Conservation (phyloP, 1,284 basidiomycete genomes). For the Trichosporon sp. region DNA sequence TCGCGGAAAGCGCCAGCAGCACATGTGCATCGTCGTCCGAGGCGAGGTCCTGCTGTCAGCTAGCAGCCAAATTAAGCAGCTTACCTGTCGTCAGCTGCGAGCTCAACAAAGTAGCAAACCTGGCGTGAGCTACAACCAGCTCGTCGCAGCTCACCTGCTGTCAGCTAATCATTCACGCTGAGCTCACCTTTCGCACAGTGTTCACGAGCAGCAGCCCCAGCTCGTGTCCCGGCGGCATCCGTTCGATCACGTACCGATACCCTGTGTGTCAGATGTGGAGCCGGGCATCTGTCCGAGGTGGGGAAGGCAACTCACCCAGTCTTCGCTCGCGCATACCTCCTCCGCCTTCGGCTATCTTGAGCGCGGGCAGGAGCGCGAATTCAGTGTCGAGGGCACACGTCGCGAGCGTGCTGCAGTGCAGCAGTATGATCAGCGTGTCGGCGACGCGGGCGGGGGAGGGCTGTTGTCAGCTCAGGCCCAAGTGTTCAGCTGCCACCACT, state of each 20-base stretch:
- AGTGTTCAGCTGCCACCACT: too few species aligned
- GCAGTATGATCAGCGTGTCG: conserved; percentile 37
- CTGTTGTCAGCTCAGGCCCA: neutral
- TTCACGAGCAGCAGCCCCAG: conserved; percentile 45
- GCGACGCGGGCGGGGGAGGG: conserved; percentile 19
- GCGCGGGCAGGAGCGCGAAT: conserved; percentile 40
- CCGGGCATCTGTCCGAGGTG: neutral
- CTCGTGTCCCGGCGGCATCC: conserved; percentile 36
- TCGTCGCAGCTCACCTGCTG: neutral
- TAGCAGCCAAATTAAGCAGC: neutral
- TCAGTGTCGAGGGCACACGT: conserved; percentile 18
- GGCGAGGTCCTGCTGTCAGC: conserved; percentile 34
- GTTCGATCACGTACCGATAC: conserved; percentile 41
- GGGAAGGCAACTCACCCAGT: conserved; percentile 31
- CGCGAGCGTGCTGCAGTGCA: conserved; percentile 30
- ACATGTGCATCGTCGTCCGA: conserved; percentile 26
- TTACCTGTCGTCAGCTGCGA: neutral
- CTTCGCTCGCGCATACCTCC: conserved; percentile 27
- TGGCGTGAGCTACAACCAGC: neutral
- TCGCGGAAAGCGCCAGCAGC: conserved; percentile 36
- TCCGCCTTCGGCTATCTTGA: conserved; percentile 42
- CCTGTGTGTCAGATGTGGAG: conserved; percentile 25
- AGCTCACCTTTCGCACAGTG: conserved; percentile 44
- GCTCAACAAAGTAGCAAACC: neutral
- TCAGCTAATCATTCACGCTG: neutral